Evolutionary conservation across 73 alveolate species (phyloP).

Genomic region (Paramecium caudatum): DNA sequence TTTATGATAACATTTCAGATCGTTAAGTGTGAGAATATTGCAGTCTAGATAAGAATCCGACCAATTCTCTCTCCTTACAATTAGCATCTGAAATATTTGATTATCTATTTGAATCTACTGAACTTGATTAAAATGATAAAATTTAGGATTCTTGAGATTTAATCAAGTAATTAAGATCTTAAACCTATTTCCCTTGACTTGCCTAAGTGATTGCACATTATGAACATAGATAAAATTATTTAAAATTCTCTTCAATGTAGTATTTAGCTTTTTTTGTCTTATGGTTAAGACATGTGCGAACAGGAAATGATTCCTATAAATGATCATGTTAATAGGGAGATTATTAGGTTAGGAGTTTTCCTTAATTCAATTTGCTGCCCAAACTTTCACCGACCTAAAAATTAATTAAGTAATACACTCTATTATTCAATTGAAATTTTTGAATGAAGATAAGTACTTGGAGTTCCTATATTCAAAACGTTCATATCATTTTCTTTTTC

Average conservation of each 20-base stretch:
- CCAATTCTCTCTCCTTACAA: conserved; percentile 34
- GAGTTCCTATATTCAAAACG: conserved; percentile 21
- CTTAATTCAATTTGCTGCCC: background rate
- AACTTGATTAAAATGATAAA: conserved; percentile 40
- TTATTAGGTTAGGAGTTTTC: background rate
- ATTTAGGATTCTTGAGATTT: conserved; percentile 50
- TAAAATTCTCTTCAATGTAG: background rate
- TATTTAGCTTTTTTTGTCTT: conserved; percentile 63
- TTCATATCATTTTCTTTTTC: conserved; percentile 55
- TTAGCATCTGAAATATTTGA: background rate
- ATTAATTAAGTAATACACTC: conserved; percentile 19
- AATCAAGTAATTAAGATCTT: background rate
- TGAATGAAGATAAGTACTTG: conserved; percentile 48
- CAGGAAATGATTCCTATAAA: conserved; percentile 61
- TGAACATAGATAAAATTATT: conserved; percentile 6
- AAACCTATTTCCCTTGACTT: background rate
- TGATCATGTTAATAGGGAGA: conserved; percentile 21
- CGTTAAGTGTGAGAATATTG: background rate
- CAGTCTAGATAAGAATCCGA: background rate
- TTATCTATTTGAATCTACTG: conserved; percentile 57
- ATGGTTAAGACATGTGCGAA: conserved; percentile 28
- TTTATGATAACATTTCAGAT: background rate
- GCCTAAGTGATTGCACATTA: conserved; percentile 46
- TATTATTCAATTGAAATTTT: conserved; percentile 20
- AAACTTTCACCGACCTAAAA: conserved; percentile 57